phyloP scores from a whole-genome alignment of 1,139 yeast species.

The Yamadazyma mexicana region DNA sequence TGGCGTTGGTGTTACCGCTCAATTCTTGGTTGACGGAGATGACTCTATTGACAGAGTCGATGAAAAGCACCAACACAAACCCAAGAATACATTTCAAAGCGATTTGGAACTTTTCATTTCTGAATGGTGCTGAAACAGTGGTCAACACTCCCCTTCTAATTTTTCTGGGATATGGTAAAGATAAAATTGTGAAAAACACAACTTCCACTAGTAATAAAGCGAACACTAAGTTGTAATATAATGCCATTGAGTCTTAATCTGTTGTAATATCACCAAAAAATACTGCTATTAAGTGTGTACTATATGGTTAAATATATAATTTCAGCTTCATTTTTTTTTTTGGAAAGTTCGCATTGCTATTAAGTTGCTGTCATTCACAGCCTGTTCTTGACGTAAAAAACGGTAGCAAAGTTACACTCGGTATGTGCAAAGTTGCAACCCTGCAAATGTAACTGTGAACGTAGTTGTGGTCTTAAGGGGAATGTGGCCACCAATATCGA shows the following conservation, averaged over 20 bases:
- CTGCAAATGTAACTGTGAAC: no score
- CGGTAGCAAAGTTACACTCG: no score
- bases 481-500: no score
- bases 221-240: slow-evolving; percentile 75
- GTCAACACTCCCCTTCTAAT: slow-evolving; percentile 68
- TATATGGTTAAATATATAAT: no score
- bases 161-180: slow-evolving; percentile 81
- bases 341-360: no score
- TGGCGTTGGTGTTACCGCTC: slow-evolving; percentile 22
- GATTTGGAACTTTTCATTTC: slow-evolving; percentile 69
- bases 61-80: slow-evolving; percentile 78
- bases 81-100: slow-evolving; percentile 81
- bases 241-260: slow-evolving; percentile 52
- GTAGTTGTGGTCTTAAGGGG: no score
- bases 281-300: no score
- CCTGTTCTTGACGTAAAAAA: no score
- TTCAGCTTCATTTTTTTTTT: no score
- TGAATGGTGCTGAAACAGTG: slow-evolving; percentile 67
- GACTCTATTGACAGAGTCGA: slow-evolving; percentile 88
- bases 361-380: no score
- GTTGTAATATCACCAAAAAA: no score
- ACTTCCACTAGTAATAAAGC: slow-evolving; percentile 74
- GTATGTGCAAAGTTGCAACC: no score
- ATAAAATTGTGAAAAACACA: slow-evolving; percentile 76
- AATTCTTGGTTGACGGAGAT: slow-evolving; percentile 68